These are phyloP conservation scores for Fusarium sp. DNA, from an alignment of 2,329 filamentous ascomycete genomes.

Conservation along the genomic window DNA sequence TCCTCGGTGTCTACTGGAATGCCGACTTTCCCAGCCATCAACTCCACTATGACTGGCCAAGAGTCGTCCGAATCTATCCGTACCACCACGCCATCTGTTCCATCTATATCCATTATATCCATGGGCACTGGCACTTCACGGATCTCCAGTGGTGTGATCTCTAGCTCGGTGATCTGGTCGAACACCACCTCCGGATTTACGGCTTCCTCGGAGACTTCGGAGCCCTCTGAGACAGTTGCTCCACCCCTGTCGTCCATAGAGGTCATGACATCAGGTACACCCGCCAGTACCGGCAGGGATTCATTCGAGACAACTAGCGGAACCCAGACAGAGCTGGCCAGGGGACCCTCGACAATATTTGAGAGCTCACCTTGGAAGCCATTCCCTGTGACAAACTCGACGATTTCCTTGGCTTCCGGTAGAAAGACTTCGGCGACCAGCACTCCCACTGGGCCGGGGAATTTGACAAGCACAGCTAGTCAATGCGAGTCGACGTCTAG, in stretches of 20 bases:
- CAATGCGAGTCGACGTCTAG: conserved; percentile 25
- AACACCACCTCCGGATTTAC: conserved; percentile 28
- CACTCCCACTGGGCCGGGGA: conserved; percentile 6
- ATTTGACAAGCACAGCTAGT: conserved; percentile 20
- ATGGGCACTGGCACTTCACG: conserved; percentile 28
- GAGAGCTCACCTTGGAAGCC: conserved; percentile 16
- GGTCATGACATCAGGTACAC: neutral
- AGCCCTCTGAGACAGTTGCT: conserved; percentile 12
- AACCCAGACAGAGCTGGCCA: conserved; percentile 5
- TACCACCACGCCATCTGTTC: conserved; percentile 17
- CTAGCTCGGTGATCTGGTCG: conserved; percentile 25
- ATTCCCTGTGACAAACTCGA: conserved; percentile 29
- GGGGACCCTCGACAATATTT: conserved; percentile 18
- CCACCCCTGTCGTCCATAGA: conserved; percentile 1
- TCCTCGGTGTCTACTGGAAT: neutral
- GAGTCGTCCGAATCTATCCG: conserved; percentile 14
- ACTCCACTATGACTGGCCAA: conserved; percentile 23
- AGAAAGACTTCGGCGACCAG: conserved; percentile 12
- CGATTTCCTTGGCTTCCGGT: conserved; percentile 15
- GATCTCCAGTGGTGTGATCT: conserved; percentile 24
- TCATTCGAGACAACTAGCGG: neutral
- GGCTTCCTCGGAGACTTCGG: conserved; percentile 14
- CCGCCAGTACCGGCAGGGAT: conserved; percentile 8
- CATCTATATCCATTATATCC: conserved; percentile 7
- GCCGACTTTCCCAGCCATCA: conserved; percentile 23